These are phyloP conservation scores for Chalara sp. DNA, from an alignment of 2,329 filamentous ascomycete species.

Conservation along the genomic window DNA sequence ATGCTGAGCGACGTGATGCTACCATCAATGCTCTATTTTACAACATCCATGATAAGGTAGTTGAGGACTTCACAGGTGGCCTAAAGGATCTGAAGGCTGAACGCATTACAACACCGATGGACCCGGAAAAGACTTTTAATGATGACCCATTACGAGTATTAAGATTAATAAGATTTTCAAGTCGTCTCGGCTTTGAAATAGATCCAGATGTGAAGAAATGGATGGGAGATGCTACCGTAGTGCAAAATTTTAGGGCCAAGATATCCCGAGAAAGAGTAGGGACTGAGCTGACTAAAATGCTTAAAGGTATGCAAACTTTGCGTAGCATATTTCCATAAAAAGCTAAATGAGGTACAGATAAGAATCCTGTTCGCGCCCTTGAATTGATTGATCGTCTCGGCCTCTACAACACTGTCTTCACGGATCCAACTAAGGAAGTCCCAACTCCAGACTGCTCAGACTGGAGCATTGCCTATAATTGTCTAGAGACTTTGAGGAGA, in stretches of 20 bases:
- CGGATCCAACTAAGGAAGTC: slow-evolving; percentile 51
- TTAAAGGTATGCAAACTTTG: slow-evolving; percentile 51
- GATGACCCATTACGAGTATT: slow-evolving; percentile 88
- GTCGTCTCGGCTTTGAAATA: slow-evolving; percentile 73
- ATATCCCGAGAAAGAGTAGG: slow-evolving; percentile 90
- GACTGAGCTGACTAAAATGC: slow-evolving; percentile 84
- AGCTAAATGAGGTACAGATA: slow-evolving; percentile 31
- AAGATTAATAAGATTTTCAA: slow-evolving; percentile 83
- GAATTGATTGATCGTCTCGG: slow-evolving; percentile 57
- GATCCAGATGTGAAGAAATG: slow-evolving; percentile 59
- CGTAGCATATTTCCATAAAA: slow-evolving; percentile 1
- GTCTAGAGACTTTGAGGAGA: slow-evolving; percentile 45
- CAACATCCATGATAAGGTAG: slow-evolving; percentile 70
- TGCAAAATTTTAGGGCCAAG: slow-evolving; percentile 72
- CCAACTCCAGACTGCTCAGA: slow-evolving; percentile 48
- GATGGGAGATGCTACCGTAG: slow-evolving; percentile 76
- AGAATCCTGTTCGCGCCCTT: slow-evolving; percentile 55
- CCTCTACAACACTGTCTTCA: slow-evolving; percentile 69
- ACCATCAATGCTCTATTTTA: slow-evolving; percentile 96
- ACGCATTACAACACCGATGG: slow-evolving; percentile 77
- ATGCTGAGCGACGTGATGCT: slow-evolving; percentile 82
- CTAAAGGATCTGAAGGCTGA: slow-evolving; percentile 65
- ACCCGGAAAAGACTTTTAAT: slow-evolving; percentile 86
- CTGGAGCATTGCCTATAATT: slow-evolving; percentile 59
- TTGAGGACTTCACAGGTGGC: slow-evolving; percentile 85